phyloP scores from a whole-genome alignment of 352 stramenopile genomes.

The Phytophthora kernoviae region DNA sequence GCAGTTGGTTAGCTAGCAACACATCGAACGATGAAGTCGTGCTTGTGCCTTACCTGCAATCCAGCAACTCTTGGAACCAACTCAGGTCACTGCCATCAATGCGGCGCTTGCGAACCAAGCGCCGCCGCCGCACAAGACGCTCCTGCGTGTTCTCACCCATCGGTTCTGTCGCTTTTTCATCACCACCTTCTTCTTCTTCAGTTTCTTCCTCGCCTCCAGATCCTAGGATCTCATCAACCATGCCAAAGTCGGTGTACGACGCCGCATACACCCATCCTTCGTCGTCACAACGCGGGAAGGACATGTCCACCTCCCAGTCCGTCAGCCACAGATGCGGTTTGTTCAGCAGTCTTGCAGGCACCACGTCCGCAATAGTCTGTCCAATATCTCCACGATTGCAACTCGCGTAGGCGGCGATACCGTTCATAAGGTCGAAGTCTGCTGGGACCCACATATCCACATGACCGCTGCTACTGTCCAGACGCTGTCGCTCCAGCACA shows the following conservation, averaged over 20 bases:
- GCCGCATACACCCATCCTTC: conserved; percentile 79
- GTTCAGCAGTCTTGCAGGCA: conserved; percentile 65
- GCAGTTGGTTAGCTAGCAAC: background rate
- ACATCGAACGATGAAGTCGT: background rate
- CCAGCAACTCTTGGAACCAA: conserved; percentile 85
- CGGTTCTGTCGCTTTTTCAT: conserved; percentile 7
- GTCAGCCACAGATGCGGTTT: conserved; percentile 78
- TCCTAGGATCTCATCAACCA: conserved; percentile 11
- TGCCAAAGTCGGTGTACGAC: conserved; percentile 43
- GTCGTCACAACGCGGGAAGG: conserved; percentile 53
- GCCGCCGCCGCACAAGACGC: conserved; percentile 51
- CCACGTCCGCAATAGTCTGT: conserved; percentile 59
- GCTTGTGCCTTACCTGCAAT: conserved; percentile 56
- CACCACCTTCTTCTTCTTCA: conserved; percentile 1
- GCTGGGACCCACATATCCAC: conserved; percentile 37
- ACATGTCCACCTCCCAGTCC: conserved; percentile 65
- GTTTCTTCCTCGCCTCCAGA: conserved; percentile 6
- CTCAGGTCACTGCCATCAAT: conserved; percentile 69
- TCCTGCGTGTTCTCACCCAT: conserved; percentile 8
- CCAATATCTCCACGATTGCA: conserved; percentile 68
- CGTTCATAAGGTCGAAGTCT: conserved; percentile 44
- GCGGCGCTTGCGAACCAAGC: conserved; percentile 63
- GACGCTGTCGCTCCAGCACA: conserved; percentile 56
- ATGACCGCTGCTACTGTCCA: conserved; percentile 25
- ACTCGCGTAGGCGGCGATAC: conserved; percentile 61